phyloP scores from a whole-genome alignment of 2,329 filamentous ascomycete genomes.

The Colletotrichum noveboracense region DNA sequence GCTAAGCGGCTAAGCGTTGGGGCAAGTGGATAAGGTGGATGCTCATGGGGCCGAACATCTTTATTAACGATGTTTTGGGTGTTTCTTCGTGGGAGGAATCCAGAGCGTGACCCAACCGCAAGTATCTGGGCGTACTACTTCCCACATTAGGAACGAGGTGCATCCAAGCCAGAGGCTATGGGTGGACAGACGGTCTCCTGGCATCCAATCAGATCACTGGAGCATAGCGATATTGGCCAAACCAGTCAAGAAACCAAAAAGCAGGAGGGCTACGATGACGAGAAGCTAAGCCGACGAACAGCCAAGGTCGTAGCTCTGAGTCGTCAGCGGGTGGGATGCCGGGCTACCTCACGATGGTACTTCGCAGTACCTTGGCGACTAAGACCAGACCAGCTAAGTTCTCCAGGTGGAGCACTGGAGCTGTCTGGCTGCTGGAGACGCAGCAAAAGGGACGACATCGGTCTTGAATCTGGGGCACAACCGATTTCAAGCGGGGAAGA shows the following conservation, averaged over 20 bases:
- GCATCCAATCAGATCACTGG: neutral
- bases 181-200: neutral
- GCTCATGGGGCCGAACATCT: conserved; percentile 6
- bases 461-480: neutral
- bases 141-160: conserved; percentile 19
- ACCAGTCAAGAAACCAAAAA: conserved; percentile 13
- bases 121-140: conserved; percentile 12
- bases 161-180: conserved; percentile 11
- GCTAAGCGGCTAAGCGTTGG: conserved; percentile 11
- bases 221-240: conserved; percentile 6
- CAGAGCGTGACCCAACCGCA: conserved; percentile 13
- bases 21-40: conserved; percentile 20
- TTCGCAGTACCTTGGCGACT: conserved; percentile 6
- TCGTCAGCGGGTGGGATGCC: conserved; percentile 12
- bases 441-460: conserved; percentile 12
- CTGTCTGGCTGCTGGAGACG: conserved; percentile 9
- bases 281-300: conserved; percentile 1
- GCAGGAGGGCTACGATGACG: conserved; percentile 1
- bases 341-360: neutral
- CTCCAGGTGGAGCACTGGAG: conserved; percentile 9
- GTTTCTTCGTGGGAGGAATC: conserved; percentile 4
- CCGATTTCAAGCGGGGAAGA: conserved; percentile 3
- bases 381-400: conserved; percentile 8
- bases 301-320: conserved; percentile 1
- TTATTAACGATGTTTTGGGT: conserved; percentile 12